A percentile compares a stretch with the other conserved stretches of the same genome.
Evolutionary conservation across 345 rosid species (phyloP).

Genomic region (Eucalyptus leucophloia): DNA sequence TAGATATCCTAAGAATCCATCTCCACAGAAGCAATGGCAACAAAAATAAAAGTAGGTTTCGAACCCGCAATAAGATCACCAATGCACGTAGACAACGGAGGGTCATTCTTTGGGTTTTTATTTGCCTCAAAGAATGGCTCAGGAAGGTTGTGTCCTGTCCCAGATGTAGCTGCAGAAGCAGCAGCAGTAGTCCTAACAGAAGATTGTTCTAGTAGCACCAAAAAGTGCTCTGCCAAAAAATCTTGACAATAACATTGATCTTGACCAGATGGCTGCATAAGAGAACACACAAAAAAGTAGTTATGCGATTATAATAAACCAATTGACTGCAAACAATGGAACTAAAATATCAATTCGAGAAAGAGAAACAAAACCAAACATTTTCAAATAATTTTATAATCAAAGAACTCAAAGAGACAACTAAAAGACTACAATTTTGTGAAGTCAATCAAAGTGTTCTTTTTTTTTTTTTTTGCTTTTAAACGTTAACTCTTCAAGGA

Average conservation of each 20-base stretch:
- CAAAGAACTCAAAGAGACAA: background rate
- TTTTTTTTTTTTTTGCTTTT: background rate
- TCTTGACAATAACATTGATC: constrained; percentile 53
- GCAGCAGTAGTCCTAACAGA: constrained; percentile 39
- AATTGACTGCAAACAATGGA: background rate
- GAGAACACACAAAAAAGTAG: background rate
- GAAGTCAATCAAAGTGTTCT: background rate
- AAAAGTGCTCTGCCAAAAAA: constrained; percentile 46
- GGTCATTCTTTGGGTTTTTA: constrained; percentile 48
- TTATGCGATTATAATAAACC: background rate
- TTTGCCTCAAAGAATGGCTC: constrained; percentile 75
- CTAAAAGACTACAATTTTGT: background rate
- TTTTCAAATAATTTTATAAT: background rate
- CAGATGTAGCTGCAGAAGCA: constrained; percentile 32
- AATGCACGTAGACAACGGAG: constrained; percentile 34
- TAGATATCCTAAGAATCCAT: no score
- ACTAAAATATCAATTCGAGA: background rate
- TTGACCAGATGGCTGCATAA: background rate
- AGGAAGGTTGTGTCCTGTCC: constrained; percentile 36
- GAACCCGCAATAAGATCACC: no score
- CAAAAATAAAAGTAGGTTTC: no score
- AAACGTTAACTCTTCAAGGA: background rate
- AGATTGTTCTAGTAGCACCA: constrained; percentile 42
- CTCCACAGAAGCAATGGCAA: no score
- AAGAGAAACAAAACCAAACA: background rate